Percentiles rank a stretch among this genome's conserved stretches.
phyloP scores from a whole-genome alignment of 2,329 filamentous ascomycete species.

The Helotiales sp. region DNA sequence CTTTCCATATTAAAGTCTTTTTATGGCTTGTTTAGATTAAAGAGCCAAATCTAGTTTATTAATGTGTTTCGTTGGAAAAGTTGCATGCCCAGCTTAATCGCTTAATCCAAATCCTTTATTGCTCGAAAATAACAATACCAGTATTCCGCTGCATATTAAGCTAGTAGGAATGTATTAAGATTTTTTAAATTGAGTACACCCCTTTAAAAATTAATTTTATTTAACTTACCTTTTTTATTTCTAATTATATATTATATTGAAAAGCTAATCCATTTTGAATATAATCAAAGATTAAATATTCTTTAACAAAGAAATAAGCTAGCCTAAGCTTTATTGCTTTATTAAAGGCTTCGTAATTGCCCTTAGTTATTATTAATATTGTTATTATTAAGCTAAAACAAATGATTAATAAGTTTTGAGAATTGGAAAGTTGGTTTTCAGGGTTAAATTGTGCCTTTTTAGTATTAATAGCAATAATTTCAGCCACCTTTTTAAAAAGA shows the following conservation, averaged over 20 bases:
- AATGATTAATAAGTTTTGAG: constrained; percentile 32
- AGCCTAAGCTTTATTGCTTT: constrained; percentile 1
- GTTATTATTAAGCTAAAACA: constrained; percentile 7
- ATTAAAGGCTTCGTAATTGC: background rate
- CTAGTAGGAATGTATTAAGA: constrained; percentile 4
- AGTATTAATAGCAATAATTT: constrained; percentile 40
- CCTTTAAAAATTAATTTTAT: constrained; percentile 8
- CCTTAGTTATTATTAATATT: background rate
- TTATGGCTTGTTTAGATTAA: background rate
- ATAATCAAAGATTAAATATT: constrained; percentile 10
- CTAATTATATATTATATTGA: constrained; percentile 2
- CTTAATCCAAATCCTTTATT: background rate
- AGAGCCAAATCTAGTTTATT: constrained; percentile 4
- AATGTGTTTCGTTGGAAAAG: constrained; percentile 7
- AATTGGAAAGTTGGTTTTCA: constrained; percentile 36
- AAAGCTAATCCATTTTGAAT: constrained; percentile 1
- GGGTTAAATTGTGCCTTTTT: constrained; percentile 35
- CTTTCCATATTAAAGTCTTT: background rate
- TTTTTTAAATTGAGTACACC: constrained; percentile 1
- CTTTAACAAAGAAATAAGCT: no score
- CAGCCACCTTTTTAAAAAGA: constrained; percentile 38
- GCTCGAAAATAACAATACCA: constrained; percentile 11
- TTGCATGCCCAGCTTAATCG: background rate
- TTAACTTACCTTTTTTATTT: background rate
- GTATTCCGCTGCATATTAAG: constrained; percentile 3